Evolutionary conservation across 2,329 filamentous ascomycete genomes (phyloP), one percentile per base, ranked within the genome.

Genomic region (Talaromyces pinophilus): DNA sequence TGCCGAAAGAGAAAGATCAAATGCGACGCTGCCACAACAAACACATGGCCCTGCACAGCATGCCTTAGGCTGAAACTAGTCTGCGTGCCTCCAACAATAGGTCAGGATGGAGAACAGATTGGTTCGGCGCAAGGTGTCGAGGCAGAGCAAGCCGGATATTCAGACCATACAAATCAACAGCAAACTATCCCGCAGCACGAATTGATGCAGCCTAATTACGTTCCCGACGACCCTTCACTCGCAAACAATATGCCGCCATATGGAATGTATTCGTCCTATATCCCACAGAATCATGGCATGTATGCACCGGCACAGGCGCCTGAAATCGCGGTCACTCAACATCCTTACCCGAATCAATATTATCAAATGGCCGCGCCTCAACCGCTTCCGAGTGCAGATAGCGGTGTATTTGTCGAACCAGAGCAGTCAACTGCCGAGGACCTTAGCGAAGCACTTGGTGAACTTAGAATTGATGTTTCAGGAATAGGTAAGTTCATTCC

Each of bases 1-100:
- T 98, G 94, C 76, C 87, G 94, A 69, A 90, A 93, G 79, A 88
- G 94, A 74, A 99, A 99, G 80, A 99, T 99, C 77, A 97, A 97
- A 79, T 99, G 94, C 81, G 95, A 98, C 82, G 93, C 94, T 62
- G 94, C 94, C 22, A 97, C 94, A 15, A 97, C 93, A 48, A 97
- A 98, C 78, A 93, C 92, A 44, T 98, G 95, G 94, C 95, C 95
- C 33, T 98, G 94, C 79, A 95, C 93, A 48, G 92, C 95, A 42
- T 99, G 94, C 77, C 90, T 93, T 69, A 88, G 94, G 59, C 83
- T 98, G 69, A 98, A 97, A 82, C 86, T 97, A 67, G 92, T 95
- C 73, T 98, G 95, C 77, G 90, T 97, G 30, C 92, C 93, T 55
- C 95, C 94, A 3, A 93, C 92, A 65, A 89, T 93, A 67, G 88